These are phyloP conservation scores for Coleophoma cylindrospora DNA, from an alignment of 2,329 filamentous ascomycete species.

Conservation along the genomic window DNA sequence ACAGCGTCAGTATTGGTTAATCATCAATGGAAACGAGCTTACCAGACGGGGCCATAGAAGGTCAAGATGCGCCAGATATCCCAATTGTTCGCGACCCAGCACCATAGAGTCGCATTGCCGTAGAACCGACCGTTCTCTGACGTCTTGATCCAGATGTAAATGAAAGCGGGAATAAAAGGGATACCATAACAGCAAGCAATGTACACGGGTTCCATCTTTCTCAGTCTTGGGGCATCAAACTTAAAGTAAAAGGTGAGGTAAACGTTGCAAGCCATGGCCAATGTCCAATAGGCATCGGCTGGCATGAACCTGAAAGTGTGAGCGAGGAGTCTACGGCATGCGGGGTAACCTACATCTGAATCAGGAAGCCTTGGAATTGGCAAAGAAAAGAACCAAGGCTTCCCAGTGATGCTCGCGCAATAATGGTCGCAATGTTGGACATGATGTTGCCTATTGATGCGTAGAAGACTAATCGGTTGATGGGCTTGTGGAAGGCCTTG, in stretches of 20 bases:
- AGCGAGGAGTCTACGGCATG: neutral
- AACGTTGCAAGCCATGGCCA: conserved; percentile 81
- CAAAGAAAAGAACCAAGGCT: conserved; percentile 33
- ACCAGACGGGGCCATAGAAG: conserved; percentile 73
- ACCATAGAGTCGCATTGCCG: conserved; percentile 75
- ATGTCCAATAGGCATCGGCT: conserved; percentile 70
- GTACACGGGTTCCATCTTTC: conserved; percentile 67
- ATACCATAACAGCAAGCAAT: conserved; percentile 66
- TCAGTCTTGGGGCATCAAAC: conserved; percentile 60
- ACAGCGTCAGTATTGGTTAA: conserved; percentile 2
- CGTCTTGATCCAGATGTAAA: conserved; percentile 60
- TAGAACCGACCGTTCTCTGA: conserved; percentile 55
- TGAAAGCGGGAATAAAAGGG: conserved; percentile 63
- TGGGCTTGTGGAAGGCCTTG: conserved; percentile 73
- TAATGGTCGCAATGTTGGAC: conserved; percentile 71
- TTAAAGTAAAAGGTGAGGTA: conserved; percentile 76
- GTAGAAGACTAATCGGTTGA: conserved; percentile 81
- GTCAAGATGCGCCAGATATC: conserved; percentile 67
- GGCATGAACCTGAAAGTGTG: conserved; percentile 61
- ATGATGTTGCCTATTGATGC: conserved; percentile 78
- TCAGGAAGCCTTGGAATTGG: conserved; percentile 72
- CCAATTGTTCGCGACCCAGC: conserved; percentile 66
- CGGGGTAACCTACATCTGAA: conserved; percentile 64
- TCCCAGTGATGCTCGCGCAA: conserved; percentile 56
- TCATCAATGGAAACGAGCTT: conserved; percentile 14